Percentiles rank a stretch among this genome's conserved stretches.
Conservation (phyloP, 2,329 filamentous ascomycete genomes). For the Apiospora arundinis region DNA sequence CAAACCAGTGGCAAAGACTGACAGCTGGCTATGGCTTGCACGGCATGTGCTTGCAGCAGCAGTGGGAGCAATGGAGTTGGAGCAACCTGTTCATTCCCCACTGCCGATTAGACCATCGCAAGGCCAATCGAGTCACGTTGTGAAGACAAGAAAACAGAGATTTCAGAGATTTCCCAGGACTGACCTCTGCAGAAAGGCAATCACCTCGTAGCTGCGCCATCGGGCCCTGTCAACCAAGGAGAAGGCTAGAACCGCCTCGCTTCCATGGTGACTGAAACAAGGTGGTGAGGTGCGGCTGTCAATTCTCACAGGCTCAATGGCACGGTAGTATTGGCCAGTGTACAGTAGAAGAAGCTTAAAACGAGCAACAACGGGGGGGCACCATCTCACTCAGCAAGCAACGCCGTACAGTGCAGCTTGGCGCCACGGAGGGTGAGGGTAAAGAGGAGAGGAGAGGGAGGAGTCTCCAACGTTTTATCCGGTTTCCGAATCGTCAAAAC, state of each 20-base stretch:
- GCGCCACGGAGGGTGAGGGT: not conserved
- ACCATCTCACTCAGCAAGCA: not conserved
- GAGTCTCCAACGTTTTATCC: conserved; percentile 3
- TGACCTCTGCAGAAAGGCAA: conserved; percentile 5
- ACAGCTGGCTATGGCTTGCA: conserved; percentile 16
- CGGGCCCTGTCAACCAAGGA: not conserved
- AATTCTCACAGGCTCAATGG: conserved; percentile 7
- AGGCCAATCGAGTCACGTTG: not conserved
- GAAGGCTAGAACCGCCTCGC: not conserved
- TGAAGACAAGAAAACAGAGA: not conserved
- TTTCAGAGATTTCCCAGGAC: not conserved
- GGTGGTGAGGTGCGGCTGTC: conserved; percentile 19
- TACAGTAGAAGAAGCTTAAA: conserved; percentile 16
- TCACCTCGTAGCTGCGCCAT: not conserved
- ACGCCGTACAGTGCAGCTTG: not conserved
- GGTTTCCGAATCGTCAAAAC: conserved; percentile 2
- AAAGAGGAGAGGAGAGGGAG: not conserved
- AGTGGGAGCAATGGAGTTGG: not conserved
- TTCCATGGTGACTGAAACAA: conserved; percentile 12
- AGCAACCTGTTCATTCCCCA: not conserved
- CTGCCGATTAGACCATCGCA: not conserved
- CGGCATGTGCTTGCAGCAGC: not conserved
- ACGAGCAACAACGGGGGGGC: not conserved
- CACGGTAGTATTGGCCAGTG: not conserved
- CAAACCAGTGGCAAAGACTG: conserved; percentile 11